Conservation (phyloP, 805 yeast genomes). For the Hanseniaspora lachancei region DNA sequence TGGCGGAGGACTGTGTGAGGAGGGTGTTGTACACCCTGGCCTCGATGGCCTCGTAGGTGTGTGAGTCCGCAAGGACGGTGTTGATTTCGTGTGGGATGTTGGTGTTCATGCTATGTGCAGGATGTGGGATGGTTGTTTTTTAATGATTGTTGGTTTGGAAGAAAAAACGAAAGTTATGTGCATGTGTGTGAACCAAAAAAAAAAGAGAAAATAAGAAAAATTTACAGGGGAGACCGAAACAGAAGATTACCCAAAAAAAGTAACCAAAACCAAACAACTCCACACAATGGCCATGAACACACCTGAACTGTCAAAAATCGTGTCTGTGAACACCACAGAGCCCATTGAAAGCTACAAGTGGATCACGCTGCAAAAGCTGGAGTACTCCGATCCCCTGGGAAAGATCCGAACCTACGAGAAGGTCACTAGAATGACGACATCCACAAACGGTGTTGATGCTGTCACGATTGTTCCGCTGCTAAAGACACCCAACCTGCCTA, state of each 20-base stretch:
- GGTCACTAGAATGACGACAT: constrained; percentile 69
- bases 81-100: constrained; percentile 8
- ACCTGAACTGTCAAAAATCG: constrained; percentile 27
- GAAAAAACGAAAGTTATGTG: no score
- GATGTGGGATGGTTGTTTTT: no score
- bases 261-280: background rate
- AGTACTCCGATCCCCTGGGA: constrained; percentile 64
- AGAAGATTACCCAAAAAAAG: no score
- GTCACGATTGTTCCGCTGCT: constrained; percentile 78
- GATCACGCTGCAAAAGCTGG: constrained; percentile 53
- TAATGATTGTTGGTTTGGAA: no score
- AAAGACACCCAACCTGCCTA: constrained; percentile 37
- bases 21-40: background rate
- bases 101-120: background rate
- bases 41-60: constrained; percentile 4
- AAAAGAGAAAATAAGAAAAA: background rate
- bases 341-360: constrained; percentile 43
- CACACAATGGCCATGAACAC: constrained; percentile 21
- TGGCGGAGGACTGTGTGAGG: background rate
- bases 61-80: background rate
- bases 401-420: constrained; percentile 73
- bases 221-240: no score
- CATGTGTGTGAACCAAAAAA: background rate
- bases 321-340: constrained; percentile 20
- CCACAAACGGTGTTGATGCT: constrained; percentile 55